Evolutionary conservation across 129 eudicot genomes (phyloP).

Genomic region (Flaveria trinervia): DNA sequence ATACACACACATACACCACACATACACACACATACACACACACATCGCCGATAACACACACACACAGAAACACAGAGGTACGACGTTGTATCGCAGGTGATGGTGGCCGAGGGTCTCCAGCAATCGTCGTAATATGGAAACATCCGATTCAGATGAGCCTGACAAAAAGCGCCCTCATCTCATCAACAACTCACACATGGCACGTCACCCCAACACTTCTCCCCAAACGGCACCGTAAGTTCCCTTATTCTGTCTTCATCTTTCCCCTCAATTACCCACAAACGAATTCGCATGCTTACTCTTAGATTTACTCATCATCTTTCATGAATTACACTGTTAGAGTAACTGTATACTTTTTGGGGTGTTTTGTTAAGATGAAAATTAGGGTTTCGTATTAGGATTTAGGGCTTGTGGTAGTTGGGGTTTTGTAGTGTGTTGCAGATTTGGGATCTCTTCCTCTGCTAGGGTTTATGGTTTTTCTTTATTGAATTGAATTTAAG

Average conservation of each 20-base stretch:
- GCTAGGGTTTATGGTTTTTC: constrained; percentile 5
- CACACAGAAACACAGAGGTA: background rate
- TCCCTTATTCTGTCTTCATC: background rate
- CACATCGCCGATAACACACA: constrained; percentile 1
- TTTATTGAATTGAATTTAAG: background rate
- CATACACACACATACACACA: no score
- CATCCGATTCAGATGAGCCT: constrained; percentile 58
- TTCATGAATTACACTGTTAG: background rate
- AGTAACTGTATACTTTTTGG: background rate
- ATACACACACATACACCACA: no score
- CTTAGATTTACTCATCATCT: constrained; percentile 5
- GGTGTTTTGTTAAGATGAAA: constrained; percentile 2
- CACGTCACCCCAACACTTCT: constrained; percentile 66
- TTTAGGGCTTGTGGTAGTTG: background rate
- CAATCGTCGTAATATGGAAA: constrained; percentile 49
- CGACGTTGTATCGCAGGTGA: constrained; percentile 31
- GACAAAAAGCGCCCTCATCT: constrained; percentile 60
- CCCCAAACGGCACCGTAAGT: constrained; percentile 62
- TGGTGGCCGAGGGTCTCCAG: constrained; percentile 37
- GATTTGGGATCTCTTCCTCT: background rate
- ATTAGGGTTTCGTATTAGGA: constrained; percentile 29
- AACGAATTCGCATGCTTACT: background rate
- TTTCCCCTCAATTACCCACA: background rate
- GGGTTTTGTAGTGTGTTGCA: background rate
- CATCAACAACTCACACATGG: constrained; percentile 45